Base-by-base conservation (phyloP, 768 basidiomycete species). In the Collybiopsis confluens region DNA sequence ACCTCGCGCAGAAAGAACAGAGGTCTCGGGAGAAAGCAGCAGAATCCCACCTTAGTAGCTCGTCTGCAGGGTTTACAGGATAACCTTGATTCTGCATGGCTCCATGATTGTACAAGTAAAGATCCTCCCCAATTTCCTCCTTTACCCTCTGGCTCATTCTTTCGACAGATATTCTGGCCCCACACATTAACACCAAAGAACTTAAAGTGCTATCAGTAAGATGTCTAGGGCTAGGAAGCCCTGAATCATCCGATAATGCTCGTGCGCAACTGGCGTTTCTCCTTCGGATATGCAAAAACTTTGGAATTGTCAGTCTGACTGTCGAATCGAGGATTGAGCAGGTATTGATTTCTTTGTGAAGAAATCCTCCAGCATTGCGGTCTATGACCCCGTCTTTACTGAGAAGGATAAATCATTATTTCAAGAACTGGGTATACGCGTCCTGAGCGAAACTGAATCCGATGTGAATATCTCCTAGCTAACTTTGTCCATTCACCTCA, bases 191-290 rank as follows among this genome's bases (percentile, higher is more conserved):
- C 9, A 35, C 24, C n/a, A 21, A 10, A 28, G n/a, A 48, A 15
- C 20, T 2, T 30, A 13, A 27, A 16, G 16, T n/a, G 27, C 26
- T 27, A 26, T 36, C 20, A 4, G 37, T 52, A n/a, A 41, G n/a
- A 42, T 52, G 50, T 35, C 27, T 52, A 13, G 50, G 50, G n/a
- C n/a, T 52, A 20, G 50, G 50, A 41, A 52, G 50, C 38, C 50
- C 50, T 3, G 38, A 52, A 27, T 41, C 50, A 27, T 52, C 50
- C 23, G 41, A 52, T 8, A 52, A 52, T 43, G 50, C 50, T 41
- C 50, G 50, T 16, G 50, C 30, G 3, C 50, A 52, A 36, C 13
- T 52, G 26, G 50, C 50, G 5, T 52, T 52, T n/a, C 50, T 52
- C 26, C 50, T 52, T 16, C 30, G 18, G 11, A 11, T n/a, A n/a